Percentiles rank a stretch among this genome's conserved stretches.
Conservation (phyloP, 1,284 basidiomycete species). For the Cryptococcus floricola region DNA sequence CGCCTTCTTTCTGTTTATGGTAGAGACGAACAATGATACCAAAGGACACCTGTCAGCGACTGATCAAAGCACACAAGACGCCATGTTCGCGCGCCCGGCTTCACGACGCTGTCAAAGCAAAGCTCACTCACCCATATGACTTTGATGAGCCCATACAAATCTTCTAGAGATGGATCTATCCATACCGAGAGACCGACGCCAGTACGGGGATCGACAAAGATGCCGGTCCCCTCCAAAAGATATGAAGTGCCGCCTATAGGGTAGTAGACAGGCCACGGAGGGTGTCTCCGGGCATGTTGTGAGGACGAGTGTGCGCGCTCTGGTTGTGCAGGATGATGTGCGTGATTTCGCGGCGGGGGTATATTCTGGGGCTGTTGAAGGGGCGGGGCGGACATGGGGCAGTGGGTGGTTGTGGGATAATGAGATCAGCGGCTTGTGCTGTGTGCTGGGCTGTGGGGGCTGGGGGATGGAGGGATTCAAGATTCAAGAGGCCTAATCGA, state of each 20-base stretch:
- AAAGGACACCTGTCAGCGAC: neutral
- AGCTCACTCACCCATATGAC: constrained; percentile 13
- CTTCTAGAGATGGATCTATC: constrained; percentile 13
- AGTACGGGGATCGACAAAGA: constrained; percentile 14
- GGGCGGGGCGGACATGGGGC: neutral
- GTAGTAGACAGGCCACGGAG: constrained; percentile 7
- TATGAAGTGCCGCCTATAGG: constrained; percentile 15
- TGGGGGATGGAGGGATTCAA: neutral
- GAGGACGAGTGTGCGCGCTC: neutral
- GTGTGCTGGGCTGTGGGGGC: neutral
- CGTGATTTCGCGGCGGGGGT: neutral
- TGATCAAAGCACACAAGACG: neutral
- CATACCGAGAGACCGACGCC: constrained; percentile 13
- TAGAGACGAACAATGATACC: neutral
- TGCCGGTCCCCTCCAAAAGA: constrained; percentile 13
- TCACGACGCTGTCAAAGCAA: too few species aligned
- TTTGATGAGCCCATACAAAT: constrained; percentile 7
- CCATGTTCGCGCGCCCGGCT: neutral
- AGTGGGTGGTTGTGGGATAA: neutral
- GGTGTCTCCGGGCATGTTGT: neutral
- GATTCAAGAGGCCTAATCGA: neutral
- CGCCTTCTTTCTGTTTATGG: constrained; percentile 17
- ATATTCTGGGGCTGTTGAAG: neutral
- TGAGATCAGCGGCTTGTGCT: neutral
- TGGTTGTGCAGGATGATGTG: neutral